A percentile compares a stretch with the other conserved stretches of the same genome.
phyloP scores from a whole-genome alignment of 257 asterid genomes.

The Solanum appendiculatum region DNA sequence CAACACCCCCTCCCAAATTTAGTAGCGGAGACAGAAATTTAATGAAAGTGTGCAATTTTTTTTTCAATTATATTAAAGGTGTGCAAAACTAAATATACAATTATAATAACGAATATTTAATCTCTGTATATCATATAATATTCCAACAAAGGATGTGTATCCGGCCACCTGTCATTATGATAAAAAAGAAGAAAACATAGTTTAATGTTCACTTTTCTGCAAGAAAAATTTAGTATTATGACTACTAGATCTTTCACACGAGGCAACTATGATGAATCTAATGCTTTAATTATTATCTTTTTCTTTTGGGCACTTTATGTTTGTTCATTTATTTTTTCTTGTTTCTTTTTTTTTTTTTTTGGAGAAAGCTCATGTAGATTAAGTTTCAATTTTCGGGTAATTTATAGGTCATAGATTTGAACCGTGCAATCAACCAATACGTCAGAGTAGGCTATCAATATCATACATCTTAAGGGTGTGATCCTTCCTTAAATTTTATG shows the following conservation, averaged over 20 bases:
- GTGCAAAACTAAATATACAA: neutral
- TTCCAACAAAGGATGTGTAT: neutral
- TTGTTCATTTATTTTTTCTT: neutral
- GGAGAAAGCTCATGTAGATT: neutral
- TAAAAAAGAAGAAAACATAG: too few relatives aligned
- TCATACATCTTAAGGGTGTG: neutral
- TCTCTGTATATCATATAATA: fast-evolving
- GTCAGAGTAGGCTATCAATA: neutral
- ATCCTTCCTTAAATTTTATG: fast-evolving
- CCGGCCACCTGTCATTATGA: too few relatives aligned
- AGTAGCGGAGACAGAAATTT: neutral
- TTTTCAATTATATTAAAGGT: too few relatives aligned
- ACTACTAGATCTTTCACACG: neutral
- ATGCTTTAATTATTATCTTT: neutral
- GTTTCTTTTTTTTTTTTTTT: neutral
- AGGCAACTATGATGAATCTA: neutral
- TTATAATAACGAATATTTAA: fast-evolving
- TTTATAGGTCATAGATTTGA: neutral
- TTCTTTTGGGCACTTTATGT: neutral
- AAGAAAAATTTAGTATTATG: neutral
- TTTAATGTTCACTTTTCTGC: neutral
- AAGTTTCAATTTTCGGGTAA: neutral
- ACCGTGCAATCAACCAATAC: neutral
- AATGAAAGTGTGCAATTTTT: too few relatives aligned
- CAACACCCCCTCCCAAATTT: neutral